These are phyloP conservation scores for Eutrema japonicum DNA, from an alignment of 345 rosid species.

Conservation along the genomic window DNA sequence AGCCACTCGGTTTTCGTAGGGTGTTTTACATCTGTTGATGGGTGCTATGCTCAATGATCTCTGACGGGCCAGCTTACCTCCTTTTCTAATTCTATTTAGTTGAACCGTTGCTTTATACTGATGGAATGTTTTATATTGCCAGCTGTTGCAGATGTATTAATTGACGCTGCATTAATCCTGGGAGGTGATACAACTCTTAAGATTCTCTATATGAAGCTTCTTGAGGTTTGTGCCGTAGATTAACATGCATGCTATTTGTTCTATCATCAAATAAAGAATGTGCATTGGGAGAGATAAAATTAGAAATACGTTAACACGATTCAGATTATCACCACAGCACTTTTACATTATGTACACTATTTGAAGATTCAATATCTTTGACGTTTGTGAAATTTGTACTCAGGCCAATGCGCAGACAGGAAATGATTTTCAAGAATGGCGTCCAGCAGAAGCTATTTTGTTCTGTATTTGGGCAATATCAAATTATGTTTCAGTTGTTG, in stretches of 20 bases:
- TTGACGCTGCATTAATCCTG: slow-evolving; percentile 88
- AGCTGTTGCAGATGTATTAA: slow-evolving; percentile 98
- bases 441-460: slow-evolving; percentile 94
- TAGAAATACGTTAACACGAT: not conserved
- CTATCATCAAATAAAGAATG: not conserved
- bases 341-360: slow-evolving; percentile 12
- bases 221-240: slow-evolving; percentile 61
- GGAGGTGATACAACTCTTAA: slow-evolving; percentile 87
- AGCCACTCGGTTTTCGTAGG: slow-evolving; percentile 23
- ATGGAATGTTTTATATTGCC: slow-evolving; percentile 52
- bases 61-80: slow-evolving; percentile 17
- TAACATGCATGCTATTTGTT: slow-evolving; percentile 13
- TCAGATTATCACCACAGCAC: slow-evolving; percentile 7
- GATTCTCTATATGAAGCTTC: slow-evolving; percentile 86
- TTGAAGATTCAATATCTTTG: slow-evolving; percentile 23
- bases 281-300: slow-evolving; percentile 16
- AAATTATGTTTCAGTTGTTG: slow-evolving; percentile 74
- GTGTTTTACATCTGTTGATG: slow-evolving; percentile 19
- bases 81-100: slow-evolving; percentile 23
- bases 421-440: slow-evolving; percentile 75
- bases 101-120: slow-evolving; percentile 36
- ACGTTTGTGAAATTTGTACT: slow-evolving; percentile 30
- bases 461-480: slow-evolving; percentile 95
- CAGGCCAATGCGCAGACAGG: slow-evolving; percentile 82
- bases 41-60: slow-evolving; percentile 5